These are phyloP conservation scores for Ceratocystis smalleyi DNA, from an alignment of 2,329 filamentous ascomycete genomes.

Conservation along the genomic window DNA sequence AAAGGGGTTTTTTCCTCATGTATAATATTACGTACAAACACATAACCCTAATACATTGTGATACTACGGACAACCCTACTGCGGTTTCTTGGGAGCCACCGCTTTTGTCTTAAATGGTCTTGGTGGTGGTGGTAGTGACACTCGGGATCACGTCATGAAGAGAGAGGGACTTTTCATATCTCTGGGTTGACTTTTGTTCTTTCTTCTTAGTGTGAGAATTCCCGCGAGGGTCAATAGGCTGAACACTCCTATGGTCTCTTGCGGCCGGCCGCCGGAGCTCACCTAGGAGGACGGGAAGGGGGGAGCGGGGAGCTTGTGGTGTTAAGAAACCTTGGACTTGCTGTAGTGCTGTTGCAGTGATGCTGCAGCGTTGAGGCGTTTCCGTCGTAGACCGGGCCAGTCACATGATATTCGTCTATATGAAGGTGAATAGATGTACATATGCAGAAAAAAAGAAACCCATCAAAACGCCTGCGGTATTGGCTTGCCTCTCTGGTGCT, in stretches of 20 bases:
- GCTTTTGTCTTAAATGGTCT: background rate
- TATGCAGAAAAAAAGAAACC: background rate
- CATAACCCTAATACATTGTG: background rate
- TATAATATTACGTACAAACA: background rate
- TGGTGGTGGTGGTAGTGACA: background rate
- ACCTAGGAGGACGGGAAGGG: too few relatives aligned
- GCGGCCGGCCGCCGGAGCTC: background rate
- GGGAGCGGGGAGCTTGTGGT: too few relatives aligned
- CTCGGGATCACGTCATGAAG: background rate
- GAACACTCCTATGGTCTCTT: background rate
- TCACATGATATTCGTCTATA: slow-evolving; percentile 1
- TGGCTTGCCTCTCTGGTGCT: background rate
- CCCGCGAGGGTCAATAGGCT: background rate
- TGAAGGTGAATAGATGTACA: background rate
- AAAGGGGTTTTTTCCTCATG: background rate
- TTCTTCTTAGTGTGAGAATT: background rate
- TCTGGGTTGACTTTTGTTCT: background rate
- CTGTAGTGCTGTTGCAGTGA: too few relatives aligned
- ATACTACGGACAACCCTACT: background rate
- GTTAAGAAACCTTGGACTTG: too few relatives aligned
- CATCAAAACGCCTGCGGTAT: background rate
- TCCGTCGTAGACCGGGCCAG: background rate
- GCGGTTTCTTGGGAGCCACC: background rate
- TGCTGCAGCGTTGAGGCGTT: too few relatives aligned
- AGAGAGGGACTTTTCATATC: background rate